Conservation (phyloP, 2,329 filamentous ascomycete genomes). For the Alternaria brassicae region DNA sequence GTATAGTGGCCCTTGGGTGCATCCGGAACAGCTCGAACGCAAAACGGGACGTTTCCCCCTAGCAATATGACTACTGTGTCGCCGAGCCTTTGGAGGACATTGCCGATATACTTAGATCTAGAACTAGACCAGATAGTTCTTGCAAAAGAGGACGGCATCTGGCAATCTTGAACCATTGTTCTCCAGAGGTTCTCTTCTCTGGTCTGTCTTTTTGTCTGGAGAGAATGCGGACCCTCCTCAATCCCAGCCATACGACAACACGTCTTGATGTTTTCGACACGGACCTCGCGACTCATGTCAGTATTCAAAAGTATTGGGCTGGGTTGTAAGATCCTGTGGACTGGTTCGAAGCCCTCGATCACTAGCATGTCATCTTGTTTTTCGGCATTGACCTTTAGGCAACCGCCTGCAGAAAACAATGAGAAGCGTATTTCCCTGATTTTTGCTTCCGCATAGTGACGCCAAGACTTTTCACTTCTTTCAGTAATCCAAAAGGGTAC, state of each 20-base stretch:
- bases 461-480: not conserved
- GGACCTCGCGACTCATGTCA: too few species aligned
- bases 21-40: not conserved
- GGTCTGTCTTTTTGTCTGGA: not conserved
- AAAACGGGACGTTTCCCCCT: conserved; percentile 27
- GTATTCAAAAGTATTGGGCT: not conserved
- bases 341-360: not conserved
- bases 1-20: not conserved
- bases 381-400: not conserved
- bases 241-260: not conserved
- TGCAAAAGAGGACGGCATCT: too few species aligned
- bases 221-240: not conserved
- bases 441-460: not conserved
- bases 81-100: too few species aligned
- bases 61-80: conserved; percentile 25
- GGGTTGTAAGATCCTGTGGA: not conserved
- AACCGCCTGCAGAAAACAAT: not conserved
- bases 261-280: too few species aligned
- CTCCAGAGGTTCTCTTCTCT: conserved; percentile 1
- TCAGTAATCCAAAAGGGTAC: conserved; percentile 4
- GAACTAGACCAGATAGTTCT: too few species aligned
- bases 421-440: not conserved
- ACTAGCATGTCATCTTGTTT: not conserved
- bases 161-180: too few species aligned
- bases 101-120: too few species aligned